These are phyloP conservation scores for Pichiaceae sp. DNA, from an alignment of 1,139 yeast species.

Conservation along the genomic window DNA sequence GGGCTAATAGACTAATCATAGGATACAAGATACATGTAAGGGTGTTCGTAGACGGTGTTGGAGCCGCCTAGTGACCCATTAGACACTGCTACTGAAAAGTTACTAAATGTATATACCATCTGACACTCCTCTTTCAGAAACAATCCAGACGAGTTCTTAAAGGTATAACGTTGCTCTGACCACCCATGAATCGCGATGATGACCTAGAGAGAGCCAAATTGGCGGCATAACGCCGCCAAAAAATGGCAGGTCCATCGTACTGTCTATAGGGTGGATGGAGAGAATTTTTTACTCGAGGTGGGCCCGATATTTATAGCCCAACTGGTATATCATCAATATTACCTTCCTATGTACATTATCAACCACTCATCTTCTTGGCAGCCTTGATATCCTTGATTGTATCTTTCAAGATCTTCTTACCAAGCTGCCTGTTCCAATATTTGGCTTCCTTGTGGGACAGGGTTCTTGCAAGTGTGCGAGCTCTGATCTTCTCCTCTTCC, in stretches of 20 bases:
- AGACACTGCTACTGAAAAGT: no score
- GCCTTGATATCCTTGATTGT: neutral
- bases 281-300: no score
- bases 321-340: slow-evolving; percentile 44
- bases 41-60: no score
- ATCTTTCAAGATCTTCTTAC: neutral
- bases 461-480: neutral
- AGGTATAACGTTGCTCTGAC: slow-evolving; percentile 22
- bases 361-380: neutral
- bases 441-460: neutral
- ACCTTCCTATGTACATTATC: neutral
- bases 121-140: slow-evolving; percentile 27
- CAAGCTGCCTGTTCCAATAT: neutral
- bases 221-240: slow-evolving; percentile 5
- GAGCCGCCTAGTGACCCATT: no score
- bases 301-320: no score
- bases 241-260: slow-evolving; percentile 20
- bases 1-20: neutral
- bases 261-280: slow-evolving; percentile 25
- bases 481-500: neutral
- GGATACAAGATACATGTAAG: neutral
- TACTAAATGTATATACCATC: slow-evolving; percentile 23
- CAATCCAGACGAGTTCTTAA: slow-evolving; percentile 28
- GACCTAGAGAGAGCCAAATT: slow-evolving; percentile 13
- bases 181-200: slow-evolving; percentile 25